Percentiles rank a stretch among this genome's conserved stretches.
phyloP scores from a whole-genome alignment of 805 yeast species.

The Metschnikowia lachancei region DNA sequence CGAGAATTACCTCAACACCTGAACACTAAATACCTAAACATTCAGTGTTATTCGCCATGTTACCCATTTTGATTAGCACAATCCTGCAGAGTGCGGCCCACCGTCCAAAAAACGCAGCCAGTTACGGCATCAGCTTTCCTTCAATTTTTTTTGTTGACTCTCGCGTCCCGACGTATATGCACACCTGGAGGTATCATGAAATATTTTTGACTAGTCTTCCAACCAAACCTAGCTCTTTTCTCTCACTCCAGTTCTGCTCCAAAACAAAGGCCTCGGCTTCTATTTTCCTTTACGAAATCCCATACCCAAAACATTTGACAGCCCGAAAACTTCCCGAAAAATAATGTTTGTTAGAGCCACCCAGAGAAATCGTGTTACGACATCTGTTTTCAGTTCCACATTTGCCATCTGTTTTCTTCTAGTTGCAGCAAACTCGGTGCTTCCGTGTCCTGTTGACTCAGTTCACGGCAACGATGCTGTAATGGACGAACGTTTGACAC shows the following conservation, averaged over 20 bases:
- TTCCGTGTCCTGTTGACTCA: slow-evolving; percentile 45
- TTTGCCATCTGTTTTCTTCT: slow-evolving; percentile 62
- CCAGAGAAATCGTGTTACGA: slow-evolving; percentile 54
- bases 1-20: no score
- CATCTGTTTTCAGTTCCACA: slow-evolving; percentile 68
- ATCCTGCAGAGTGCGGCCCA: neutral
- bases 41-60: no score
- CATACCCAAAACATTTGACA: no score
- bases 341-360: slow-evolving; percentile 58
- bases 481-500: slow-evolving; percentile 30
- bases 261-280: neutral
- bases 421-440: slow-evolving; percentile 53
- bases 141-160: neutral
- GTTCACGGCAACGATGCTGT: slow-evolving; percentile 42
- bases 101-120: neutral
- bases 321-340: no score
- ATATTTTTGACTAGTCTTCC: neutral
- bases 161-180: neutral
- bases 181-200: slow-evolving; percentile 5
- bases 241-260: neutral
- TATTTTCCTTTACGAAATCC: neutral
- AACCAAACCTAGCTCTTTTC: neutral
- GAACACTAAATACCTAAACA: no score
- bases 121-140: neutral
- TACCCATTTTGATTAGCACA: no score